Base-by-base conservation (phyloP, 768 basidiomycete genomes). In the Termitomyces titanicus region DNA sequence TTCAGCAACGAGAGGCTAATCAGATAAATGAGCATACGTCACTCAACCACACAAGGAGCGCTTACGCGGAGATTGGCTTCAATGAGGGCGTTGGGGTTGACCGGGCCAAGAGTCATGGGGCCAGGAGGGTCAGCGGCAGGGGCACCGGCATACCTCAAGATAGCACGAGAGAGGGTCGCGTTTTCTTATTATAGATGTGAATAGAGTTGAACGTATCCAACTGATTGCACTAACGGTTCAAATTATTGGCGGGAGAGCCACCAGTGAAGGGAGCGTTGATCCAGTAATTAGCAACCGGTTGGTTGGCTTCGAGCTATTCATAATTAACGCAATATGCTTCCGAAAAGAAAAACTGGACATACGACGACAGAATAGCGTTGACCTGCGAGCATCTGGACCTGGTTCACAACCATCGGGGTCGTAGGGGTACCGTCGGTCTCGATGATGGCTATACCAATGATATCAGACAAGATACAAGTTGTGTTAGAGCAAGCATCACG, bases 361-460 rank as follows among this genome's bases (percentile, higher is more conserved):
- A 66, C 67, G 24, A 69, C 62, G 45, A 68, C 54, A 7, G 57
- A 77, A 58, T 81, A 81, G 11, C 79, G 73, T 61, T 81, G 80
- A 6, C 72, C 77, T 0, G 77, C 72, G 48, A 70, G 70, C 18
- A 80, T 54, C 8, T 71, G 62, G 44, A 79, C 54, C 40, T 67
- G 65, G 49, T 78, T 68, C 10, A 74, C 76, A 15, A 45, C 49
- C 35, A 57, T 22, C 1, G 65, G 65, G 3, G 53, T 18, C 2
- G 64, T 65, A 34, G 68, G 56, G n/a, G 61, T 58, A 48, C 74
- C 72, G 38, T 75, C 76, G 11, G 67, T 63, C 57, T 70, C 72
- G 39, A 73, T 74, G 53, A 80, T 67, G 12, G 58, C 53, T 58
- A 11, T 33, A 3, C 13, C 33, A 12, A 2, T 49, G 5, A 20